These are phyloP conservation scores for Polytolypa hystricis DNA, from an alignment of 2,329 filamentous ascomycete genomes.

Conservation along the genomic window DNA sequence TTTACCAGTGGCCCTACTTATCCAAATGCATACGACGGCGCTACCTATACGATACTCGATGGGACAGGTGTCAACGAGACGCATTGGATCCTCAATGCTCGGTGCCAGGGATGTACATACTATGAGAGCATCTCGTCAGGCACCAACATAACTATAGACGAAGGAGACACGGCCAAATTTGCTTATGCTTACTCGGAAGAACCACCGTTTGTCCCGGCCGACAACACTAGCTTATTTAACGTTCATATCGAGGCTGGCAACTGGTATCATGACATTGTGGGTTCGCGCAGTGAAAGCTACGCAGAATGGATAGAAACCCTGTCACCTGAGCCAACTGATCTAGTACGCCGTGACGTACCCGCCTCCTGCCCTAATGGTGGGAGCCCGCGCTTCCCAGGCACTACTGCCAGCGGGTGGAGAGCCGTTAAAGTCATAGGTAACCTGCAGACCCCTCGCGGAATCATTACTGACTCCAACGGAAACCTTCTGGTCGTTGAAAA, in stretches of 20 bases:
- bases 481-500: conserved; percentile 40
- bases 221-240: conserved; percentile 22
- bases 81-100: conserved; percentile 22
- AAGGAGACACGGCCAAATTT: conserved; percentile 14
- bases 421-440: conserved; percentile 37
- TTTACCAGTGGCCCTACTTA: not conserved
- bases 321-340: not conserved
- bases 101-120: conserved; percentile 19
- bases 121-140: not conserved
- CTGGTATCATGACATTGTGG: conserved; percentile 18
- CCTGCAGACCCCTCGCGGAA: conserved; percentile 34
- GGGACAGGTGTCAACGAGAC: conserved; percentile 22
- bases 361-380: not conserved
- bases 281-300: conserved; percentile 8
- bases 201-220: conserved; percentile 17
- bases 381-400: not conserved
- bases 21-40: not conserved
- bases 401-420: conserved; percentile 1
- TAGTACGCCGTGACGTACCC: not conserved
- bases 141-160: not conserved
- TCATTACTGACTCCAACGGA: conserved; percentile 38
- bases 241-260: conserved; percentile 20
- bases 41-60: conserved; percentile 16
- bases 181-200: conserved; percentile 17
- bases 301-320: not conserved